phyloP scores from a whole-genome alignment of 2,329 filamentous ascomycete species.

The Didymella pomorum region DNA sequence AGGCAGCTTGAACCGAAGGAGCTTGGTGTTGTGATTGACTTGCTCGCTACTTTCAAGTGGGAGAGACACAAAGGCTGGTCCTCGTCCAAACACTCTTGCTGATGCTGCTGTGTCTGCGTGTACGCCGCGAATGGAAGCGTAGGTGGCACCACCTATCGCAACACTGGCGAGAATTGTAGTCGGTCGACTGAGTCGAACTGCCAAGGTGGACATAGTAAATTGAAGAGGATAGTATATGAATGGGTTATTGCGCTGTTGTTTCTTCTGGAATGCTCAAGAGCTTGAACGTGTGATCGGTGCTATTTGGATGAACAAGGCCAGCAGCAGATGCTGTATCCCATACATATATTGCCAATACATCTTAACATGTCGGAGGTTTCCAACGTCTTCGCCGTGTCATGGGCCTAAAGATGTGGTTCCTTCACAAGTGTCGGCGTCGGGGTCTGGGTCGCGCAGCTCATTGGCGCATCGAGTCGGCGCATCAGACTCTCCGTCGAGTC shows the following conservation, averaged over 20 bases:
- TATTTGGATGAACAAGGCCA: not conserved
- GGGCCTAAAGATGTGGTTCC: not conserved
- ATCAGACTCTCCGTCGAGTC: not conserved
- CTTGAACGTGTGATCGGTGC: not conserved
- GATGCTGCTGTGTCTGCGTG: slow-evolving; percentile 23
- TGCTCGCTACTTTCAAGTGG: slow-evolving; percentile 77
- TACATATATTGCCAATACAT: slow-evolving; percentile 1
- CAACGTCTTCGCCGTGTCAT: not conserved
- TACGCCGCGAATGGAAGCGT: slow-evolving; percentile 1
- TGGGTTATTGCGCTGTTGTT: too few species aligned
- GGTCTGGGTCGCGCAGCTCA: not conserved
- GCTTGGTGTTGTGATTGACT: slow-evolving; percentile 92
- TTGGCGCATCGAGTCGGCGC: not conserved
- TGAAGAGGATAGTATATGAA: not conserved
- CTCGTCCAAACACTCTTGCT: slow-evolving; percentile 19
- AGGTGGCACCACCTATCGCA: slow-evolving; percentile 2
- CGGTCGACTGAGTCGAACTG: slow-evolving; percentile 3
- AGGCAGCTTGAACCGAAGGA: slow-evolving; percentile 81
- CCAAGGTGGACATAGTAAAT: not conserved
- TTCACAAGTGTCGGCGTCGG: not conserved
- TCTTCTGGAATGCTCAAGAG: not conserved
- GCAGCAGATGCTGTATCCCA: not conserved
- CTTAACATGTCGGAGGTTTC: not conserved
- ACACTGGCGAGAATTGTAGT: slow-evolving; percentile 4
- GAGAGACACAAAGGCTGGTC: slow-evolving; percentile 80